A percentile compares a stretch with the other conserved stretches of the same genome.
Conservation (phyloP, 2,329 filamentous ascomycete genomes). For the Juglanconis juglandina region DNA sequence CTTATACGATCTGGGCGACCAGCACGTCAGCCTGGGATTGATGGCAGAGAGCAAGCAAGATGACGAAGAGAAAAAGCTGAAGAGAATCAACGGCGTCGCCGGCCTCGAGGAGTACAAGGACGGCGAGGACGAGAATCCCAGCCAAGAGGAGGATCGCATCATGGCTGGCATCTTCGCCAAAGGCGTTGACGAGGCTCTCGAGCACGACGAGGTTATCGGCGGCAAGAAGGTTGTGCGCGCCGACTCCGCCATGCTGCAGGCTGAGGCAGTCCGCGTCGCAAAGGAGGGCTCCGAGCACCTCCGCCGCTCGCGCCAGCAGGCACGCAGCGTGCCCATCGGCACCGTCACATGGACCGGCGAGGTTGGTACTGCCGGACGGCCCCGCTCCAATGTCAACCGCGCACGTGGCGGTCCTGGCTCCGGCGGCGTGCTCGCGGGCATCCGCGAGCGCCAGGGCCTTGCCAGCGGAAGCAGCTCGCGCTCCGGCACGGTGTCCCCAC, state of each 20-base stretch:
- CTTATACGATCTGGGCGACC: conserved; percentile 17
- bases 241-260: conserved; percentile 73
- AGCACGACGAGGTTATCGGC: conserved; percentile 85
- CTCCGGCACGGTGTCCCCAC: conserved; percentile 39
- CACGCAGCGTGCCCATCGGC: conserved; percentile 70
- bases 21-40: conserved; percentile 7
- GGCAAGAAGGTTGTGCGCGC: conserved; percentile 66
- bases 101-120: conserved; percentile 61
- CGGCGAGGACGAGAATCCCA: conserved; percentile 38
- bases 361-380: conserved; percentile 72
- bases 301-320: conserved; percentile 67
- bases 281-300: conserved; percentile 74
- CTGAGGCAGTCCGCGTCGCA: conserved; percentile 77
- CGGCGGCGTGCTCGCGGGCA: conserved; percentile 51
- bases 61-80: conserved; percentile 30
- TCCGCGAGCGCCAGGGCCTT: conserved; percentile 56
- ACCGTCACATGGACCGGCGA: conserved; percentile 93
- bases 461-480: conserved; percentile 38
- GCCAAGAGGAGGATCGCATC: conserved; percentile 66
- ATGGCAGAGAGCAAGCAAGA: conserved; percentile 17
- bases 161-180: conserved; percentile 87
- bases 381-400: conserved; percentile 48
- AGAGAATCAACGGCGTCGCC: conserved; percentile 50
- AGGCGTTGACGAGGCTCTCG: conserved; percentile 83
- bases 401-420: conserved; percentile 51